phyloP scores from a whole-genome alignment of 2,329 filamentous ascomycete species.

The Colletotrichum camelliae region DNA sequence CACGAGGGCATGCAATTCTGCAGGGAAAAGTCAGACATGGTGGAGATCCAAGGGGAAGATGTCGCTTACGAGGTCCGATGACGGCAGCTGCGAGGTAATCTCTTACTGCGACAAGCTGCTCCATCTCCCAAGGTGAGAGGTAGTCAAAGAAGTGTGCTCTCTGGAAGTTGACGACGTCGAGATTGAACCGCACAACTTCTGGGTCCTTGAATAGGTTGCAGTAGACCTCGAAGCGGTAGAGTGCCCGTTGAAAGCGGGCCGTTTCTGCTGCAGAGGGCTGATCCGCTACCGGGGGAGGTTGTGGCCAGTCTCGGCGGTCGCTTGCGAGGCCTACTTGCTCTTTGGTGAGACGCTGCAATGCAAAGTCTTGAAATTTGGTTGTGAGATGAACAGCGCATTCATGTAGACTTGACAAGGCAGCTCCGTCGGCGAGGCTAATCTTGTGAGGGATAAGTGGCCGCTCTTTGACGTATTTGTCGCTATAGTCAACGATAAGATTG shows the following conservation, averaged over 20 bases:
- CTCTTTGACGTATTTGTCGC: slow-evolving; percentile 4
- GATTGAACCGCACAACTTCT: slow-evolving; percentile 14
- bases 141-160: slow-evolving; percentile 10
- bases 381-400: background rate
- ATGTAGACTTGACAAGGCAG: background rate
- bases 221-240: slow-evolving; percentile 16
- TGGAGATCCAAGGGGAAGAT: background rate
- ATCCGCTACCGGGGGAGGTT: background rate
- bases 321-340: slow-evolving; percentile 8
- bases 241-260: slow-evolving; percentile 8
- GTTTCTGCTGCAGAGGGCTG: background rate
- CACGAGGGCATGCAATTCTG: slow-evolving; percentile 8
- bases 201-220: slow-evolving; percentile 15
- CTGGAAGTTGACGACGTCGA: slow-evolving; percentile 16
- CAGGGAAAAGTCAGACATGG: background rate
- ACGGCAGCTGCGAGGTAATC: slow-evolving; percentile 6
- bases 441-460: background rate
- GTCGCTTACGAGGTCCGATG: slow-evolving; percentile 1
- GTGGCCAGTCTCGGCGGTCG: slow-evolving; percentile 7
- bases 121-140: slow-evolving; percentile 15
- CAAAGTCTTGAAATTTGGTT: background rate
- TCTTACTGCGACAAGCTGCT: slow-evolving; percentile 1
- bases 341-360: background rate
- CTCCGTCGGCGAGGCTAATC: background rate
- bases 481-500: background rate